Evolutionary conservation across 192 early-diverging fungal genomes (phyloP).

Genomic region (Entomortierella parvispora): DNA sequence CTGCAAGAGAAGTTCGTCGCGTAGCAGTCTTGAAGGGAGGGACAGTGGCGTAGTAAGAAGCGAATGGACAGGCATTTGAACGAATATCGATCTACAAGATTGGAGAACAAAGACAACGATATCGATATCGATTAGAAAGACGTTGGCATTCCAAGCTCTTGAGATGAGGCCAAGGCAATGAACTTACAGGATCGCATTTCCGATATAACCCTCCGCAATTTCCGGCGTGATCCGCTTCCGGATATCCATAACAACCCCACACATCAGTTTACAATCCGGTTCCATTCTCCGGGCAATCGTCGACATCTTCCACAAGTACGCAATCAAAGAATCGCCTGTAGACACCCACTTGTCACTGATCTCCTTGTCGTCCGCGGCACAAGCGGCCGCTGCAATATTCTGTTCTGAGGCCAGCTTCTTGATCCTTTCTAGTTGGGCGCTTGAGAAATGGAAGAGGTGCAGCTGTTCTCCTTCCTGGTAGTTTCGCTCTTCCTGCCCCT

Average conservation of each 20-base stretch:
- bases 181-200: constrained; percentile 48
- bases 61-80: constrained; percentile 51
- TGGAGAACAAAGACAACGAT: background rate
- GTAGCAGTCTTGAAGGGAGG: constrained; percentile 35
- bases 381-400: constrained; percentile 49
- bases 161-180: background rate
- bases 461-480: background rate
- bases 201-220: constrained; percentile 36
- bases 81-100: constrained; percentile 34
- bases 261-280: constrained; percentile 51
- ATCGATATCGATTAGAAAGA: too few species aligned
- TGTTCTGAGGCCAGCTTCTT: constrained; percentile 50
- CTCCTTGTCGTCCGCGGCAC: constrained; percentile 50
- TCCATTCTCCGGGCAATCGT: constrained; percentile 47
- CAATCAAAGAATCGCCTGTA: constrained; percentile 45
- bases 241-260: constrained; percentile 49
- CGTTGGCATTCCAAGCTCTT: too few species aligned
- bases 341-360: constrained; percentile 54
- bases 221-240: constrained; percentile 21
- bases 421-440: constrained; percentile 32
- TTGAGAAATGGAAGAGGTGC: constrained; percentile 37
- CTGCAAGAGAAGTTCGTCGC: constrained; percentile 40
- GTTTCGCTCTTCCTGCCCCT: constrained; percentile 14
- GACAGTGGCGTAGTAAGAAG: constrained; percentile 47
- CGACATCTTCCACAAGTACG: constrained; percentile 50